Evolutionary conservation across 139 green algal genomes (phyloP).

Genomic region (Zygnema cylindricum): DNA sequence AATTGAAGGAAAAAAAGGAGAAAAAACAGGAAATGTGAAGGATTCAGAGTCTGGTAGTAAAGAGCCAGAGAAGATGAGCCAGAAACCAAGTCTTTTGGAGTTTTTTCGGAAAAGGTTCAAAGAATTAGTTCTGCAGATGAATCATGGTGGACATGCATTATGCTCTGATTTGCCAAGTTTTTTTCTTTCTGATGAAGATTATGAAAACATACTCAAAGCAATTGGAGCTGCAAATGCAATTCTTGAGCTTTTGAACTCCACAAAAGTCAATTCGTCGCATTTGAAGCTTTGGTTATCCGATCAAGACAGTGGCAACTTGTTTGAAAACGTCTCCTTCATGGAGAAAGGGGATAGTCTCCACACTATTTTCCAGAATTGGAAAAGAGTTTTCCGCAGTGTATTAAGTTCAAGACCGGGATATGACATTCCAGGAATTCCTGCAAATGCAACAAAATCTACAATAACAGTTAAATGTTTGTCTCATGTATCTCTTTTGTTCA

Average conservation of each 20-base stretch:
- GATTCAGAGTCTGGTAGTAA: too few relatives aligned
- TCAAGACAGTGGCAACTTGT: background rate
- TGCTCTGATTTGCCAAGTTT: background rate
- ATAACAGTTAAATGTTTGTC: background rate
- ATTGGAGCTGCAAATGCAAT: background rate
- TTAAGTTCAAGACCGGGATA: background rate
- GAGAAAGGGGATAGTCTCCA: too few relatives aligned
- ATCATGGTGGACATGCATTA: background rate
- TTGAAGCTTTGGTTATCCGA: background rate
- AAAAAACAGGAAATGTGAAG: background rate
- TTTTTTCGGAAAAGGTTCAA: constrained; percentile 9
- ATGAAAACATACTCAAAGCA: background rate
- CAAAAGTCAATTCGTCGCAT: background rate
- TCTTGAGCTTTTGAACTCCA: background rate
- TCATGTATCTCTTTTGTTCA: constrained; percentile 33
- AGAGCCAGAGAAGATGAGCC: too few relatives aligned
- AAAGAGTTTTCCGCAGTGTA: background rate
- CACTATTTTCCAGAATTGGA: background rate
- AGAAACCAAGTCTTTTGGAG: background rate
- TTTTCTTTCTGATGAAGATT: background rate
- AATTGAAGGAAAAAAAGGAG: too few relatives aligned
- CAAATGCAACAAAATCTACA: background rate
- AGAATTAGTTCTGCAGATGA: background rate
- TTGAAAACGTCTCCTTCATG: too few relatives aligned
- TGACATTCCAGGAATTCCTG: background rate